Conservation (phyloP, 805 yeast genomes). For the Suhomyces pyralidae region DNA sequence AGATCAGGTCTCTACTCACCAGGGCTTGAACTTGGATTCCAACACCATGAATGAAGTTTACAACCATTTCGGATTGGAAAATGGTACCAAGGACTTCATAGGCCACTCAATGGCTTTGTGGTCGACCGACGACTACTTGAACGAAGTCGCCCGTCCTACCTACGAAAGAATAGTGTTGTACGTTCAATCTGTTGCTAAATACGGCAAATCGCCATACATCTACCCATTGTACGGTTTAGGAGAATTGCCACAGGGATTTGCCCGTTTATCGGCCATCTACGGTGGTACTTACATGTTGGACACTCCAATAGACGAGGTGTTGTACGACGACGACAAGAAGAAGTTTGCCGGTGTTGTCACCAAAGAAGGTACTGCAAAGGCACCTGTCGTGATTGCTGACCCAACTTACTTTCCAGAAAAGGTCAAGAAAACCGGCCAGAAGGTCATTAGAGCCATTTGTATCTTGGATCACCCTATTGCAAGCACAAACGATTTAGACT, state of each 20-base stretch:
- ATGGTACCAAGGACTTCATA: conserved; percentile 91
- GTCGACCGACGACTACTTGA: conserved; percentile 86
- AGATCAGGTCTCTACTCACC: conserved; percentile 75
- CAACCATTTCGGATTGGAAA: conserved; percentile 83
- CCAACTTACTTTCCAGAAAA: conserved; percentile 94
- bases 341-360: conserved; percentile 84
- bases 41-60: conserved; percentile 91
- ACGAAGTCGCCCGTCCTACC: conserved; percentile 88
- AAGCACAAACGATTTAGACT: conserved; percentile 75
- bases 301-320: conserved; percentile 88
- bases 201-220: conserved; percentile 94
- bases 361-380: conserved; percentile 86
- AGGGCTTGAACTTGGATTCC: conserved; percentile 78
- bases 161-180: conserved; percentile 82
- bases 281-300: conserved; percentile 99
- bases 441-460: conserved; percentile 83
- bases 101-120: conserved; percentile 99
- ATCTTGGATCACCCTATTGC: conserved; percentile 87
- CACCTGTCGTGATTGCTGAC: conserved; percentile 93
- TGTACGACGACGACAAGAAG: conserved; percentile 52
- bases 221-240: conserved; percentile 97
- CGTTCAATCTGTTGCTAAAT: conserved; percentile 86
- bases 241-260: conserved; percentile 98
- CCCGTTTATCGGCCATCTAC: conserved; percentile 91
- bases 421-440: conserved; percentile 68